phyloP scores from a whole-genome alignment of 805 yeast species.

The Suhomyces prunicola region DNA sequence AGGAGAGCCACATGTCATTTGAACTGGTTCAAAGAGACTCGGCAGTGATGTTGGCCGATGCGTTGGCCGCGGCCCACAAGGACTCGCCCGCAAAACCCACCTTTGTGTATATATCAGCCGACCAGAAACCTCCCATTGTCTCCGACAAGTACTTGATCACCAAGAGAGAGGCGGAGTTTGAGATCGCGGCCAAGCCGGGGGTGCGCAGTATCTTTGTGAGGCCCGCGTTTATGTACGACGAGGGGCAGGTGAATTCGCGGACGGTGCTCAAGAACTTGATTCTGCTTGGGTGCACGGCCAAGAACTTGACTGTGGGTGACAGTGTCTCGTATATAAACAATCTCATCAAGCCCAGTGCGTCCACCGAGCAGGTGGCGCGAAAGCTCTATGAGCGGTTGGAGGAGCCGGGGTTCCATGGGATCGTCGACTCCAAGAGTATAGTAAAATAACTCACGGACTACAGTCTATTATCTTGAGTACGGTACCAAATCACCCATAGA shows the following conservation, averaged over 20 bases:
- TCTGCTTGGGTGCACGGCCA: slow-evolving; percentile 41
- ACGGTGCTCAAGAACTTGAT: slow-evolving; percentile 42
- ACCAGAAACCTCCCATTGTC: slow-evolving; percentile 60
- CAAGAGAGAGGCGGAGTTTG: slow-evolving; percentile 74
- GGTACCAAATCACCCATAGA: no score
- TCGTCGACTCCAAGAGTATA: slow-evolving; percentile 30
- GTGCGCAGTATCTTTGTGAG: slow-evolving; percentile 65
- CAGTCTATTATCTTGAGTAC: no score
- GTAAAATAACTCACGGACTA: no score
- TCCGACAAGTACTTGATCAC: slow-evolving; percentile 72
- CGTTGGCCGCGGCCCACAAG: slow-evolving; percentile 39
- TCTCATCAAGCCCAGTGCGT: slow-evolving; percentile 56
- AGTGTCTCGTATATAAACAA: slow-evolving; percentile 39
- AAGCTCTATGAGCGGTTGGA: slow-evolving; percentile 54
- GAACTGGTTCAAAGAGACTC: slow-evolving; percentile 67
- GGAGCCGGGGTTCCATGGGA: slow-evolving; percentile 50
- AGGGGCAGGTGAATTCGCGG: slow-evolving; percentile 33
- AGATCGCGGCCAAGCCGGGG: slow-evolving; percentile 40
- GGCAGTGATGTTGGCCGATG: slow-evolving; percentile 61
- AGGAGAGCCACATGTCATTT: slow-evolving; percentile 45
- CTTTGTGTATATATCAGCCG: slow-evolving; percentile 82
- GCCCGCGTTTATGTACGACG: slow-evolving; percentile 77
- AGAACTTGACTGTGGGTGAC: slow-evolving; percentile 40
- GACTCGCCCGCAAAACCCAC: slow-evolving; percentile 16
- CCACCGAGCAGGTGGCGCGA: slow-evolving; percentile 67